Percentiles rank a stretch among this genome's conserved stretches.
phyloP scores from a whole-genome alignment of 176 grass and related monocot genomes.

The Musa troglodytarum region DNA sequence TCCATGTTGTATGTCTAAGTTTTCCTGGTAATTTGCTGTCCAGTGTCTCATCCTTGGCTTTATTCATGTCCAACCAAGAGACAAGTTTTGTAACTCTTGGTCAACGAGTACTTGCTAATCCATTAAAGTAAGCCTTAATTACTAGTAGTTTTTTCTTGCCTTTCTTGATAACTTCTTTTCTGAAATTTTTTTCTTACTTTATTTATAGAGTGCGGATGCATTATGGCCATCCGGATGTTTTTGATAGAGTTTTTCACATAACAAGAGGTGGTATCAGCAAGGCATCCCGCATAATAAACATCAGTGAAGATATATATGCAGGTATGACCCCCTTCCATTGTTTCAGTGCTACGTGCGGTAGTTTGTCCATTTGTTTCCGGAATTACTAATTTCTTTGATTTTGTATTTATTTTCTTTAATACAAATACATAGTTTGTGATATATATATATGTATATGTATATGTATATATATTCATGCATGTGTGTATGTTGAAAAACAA shows the following conservation, averaged over 20 bases:
- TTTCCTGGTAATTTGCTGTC: constrained; percentile 8
- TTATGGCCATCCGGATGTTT: constrained; percentile 97
- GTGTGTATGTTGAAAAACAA: no score
- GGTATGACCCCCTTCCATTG: constrained; percentile 34
- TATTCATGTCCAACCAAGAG: constrained; percentile 94
- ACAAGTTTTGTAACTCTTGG: constrained; percentile 93
- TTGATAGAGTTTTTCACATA: constrained; percentile 97
- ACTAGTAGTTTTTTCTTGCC: neutral
- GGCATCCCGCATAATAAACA: constrained; percentile 84
- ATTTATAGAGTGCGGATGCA: constrained; percentile 81
- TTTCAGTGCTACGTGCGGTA: neutral
- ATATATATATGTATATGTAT: no score
- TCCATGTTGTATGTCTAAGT: neutral
- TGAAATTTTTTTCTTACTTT: neutral
- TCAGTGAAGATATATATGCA: constrained; percentile 95
- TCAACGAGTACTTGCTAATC: constrained; percentile 87
- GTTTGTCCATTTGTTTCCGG: neutral
- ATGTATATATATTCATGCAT: no score
- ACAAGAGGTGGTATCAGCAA: constrained; percentile 93
- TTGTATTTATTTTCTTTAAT: neutral
- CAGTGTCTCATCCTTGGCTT: constrained; percentile 88
- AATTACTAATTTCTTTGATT: neutral
- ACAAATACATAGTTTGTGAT: no score
- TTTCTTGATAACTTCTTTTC: neutral
- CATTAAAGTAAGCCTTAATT: constrained; percentile 60